These are phyloP conservation scores for Xylariaceae sp. DNA, from an alignment of 2,329 filamentous ascomycete genomes.

Conservation along the genomic window DNA sequence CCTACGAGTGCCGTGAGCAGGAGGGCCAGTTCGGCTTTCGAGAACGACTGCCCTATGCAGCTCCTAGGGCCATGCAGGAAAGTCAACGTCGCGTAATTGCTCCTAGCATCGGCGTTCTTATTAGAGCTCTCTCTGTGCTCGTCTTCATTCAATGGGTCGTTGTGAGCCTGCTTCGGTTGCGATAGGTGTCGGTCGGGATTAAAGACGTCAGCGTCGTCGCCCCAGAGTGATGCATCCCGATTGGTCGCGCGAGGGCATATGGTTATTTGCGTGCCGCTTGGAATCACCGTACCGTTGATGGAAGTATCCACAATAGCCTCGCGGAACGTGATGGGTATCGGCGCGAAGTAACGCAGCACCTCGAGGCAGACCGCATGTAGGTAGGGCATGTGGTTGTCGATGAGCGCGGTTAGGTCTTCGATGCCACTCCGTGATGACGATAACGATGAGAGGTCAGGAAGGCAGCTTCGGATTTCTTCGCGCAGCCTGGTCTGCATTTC, in stretches of 20 bases:
- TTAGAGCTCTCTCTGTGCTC: neutral
- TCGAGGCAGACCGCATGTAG: slow-evolving; percentile 19
- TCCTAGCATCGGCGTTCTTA: slow-evolving; percentile 11
- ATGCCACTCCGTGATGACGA: neutral
- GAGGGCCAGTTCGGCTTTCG: slow-evolving; percentile 18
- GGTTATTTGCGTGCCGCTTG: slow-evolving; percentile 17
- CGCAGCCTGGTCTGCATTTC: slow-evolving; percentile 20
- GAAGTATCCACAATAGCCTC: slow-evolving; percentile 18
- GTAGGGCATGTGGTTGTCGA: slow-evolving; percentile 20
- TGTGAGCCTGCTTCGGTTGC: slow-evolving; percentile 5
- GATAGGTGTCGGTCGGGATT: slow-evolving; percentile 19
- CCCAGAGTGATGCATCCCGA: slow-evolving; percentile 17
- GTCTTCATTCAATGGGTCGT: slow-evolving; percentile 11
- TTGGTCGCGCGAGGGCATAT: slow-evolving; percentile 18
- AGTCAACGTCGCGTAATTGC: slow-evolving; percentile 21
- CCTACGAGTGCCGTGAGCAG: slow-evolving; percentile 15
- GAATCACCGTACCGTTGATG: slow-evolving; percentile 13
- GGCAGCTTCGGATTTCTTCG: slow-evolving; percentile 18
- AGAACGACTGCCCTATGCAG: slow-evolving; percentile 21
- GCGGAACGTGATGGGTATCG: slow-evolving; percentile 18
- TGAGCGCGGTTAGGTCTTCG: slow-evolving; percentile 11
- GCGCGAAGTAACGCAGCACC: slow-evolving; percentile 19
- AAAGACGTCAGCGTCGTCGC: slow-evolving; percentile 18
- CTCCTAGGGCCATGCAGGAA: slow-evolving; percentile 21
- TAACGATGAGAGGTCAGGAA: slow-evolving; percentile 9